phyloP scores from a whole-genome alignment of 441 rosid species.

The Jatropha podagrica region DNA sequence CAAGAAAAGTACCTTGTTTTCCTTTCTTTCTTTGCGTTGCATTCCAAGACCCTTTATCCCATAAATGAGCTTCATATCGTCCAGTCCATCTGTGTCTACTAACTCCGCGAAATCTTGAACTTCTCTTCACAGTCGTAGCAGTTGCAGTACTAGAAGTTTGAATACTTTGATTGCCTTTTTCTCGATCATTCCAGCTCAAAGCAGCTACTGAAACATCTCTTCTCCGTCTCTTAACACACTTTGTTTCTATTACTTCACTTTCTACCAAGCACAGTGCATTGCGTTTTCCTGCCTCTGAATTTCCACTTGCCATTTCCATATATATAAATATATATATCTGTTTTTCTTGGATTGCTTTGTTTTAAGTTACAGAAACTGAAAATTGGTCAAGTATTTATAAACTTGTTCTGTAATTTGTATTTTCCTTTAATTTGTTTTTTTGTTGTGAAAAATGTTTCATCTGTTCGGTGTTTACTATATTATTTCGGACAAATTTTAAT shows the following conservation, averaged over 20 bases:
- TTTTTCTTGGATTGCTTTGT: background rate
- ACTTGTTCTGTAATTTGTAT: background rate
- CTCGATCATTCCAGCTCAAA: conserved; percentile 19
- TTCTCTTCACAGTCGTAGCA: conserved; percentile 42
- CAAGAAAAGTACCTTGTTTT: conserved; percentile 38
- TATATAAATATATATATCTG: background rate
- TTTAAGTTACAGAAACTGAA: conserved; percentile 5
- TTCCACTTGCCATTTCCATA: conserved; percentile 21
- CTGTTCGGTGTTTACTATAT: conserved; percentile 30
- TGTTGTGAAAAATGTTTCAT: conserved; percentile 9
- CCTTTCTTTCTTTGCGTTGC: conserved; percentile 56
- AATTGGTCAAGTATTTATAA: background rate
- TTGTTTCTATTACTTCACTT: conserved; percentile 19
- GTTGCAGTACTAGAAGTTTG: conserved; percentile 5
- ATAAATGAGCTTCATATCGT: conserved; percentile 57
- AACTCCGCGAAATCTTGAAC: conserved; percentile 55
- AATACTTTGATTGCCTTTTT: conserved; percentile 14
- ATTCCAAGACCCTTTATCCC: conserved; percentile 64
- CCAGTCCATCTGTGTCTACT: conserved; percentile 66
- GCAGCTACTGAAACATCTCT: conserved; percentile 26
- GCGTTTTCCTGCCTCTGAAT: conserved; percentile 19
- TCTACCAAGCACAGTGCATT: conserved; percentile 13
- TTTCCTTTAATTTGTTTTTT: conserved; percentile 5
- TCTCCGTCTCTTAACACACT: conserved; percentile 37
- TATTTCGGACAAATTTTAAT: conserved; percentile 20